phyloP scores from a whole-genome alignment of 345 rosid species.

The Citrus australasica region DNA sequence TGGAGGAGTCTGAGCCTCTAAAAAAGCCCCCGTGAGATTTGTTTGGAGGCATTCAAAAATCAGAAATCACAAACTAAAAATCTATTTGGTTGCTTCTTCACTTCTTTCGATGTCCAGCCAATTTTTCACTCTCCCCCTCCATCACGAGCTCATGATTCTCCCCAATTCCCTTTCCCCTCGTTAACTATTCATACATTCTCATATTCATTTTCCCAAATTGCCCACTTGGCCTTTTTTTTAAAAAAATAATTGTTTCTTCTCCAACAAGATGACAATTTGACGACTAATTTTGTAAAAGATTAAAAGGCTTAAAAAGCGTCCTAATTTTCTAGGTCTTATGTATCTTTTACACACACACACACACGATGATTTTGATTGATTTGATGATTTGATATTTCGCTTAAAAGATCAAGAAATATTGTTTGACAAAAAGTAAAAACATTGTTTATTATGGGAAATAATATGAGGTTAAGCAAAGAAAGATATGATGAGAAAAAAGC shows the following conservation, averaged over 20 bases:
- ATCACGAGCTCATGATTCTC: constrained; percentile 54
- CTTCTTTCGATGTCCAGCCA: constrained; percentile 39
- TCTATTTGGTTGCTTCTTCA: constrained; percentile 37
- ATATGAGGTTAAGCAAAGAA: neutral
- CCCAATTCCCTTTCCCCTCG: neutral
- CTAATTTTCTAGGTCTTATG: neutral
- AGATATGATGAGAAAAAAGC: neutral
- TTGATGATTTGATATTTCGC: constrained; percentile 1
- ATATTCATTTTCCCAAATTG: constrained; percentile 12
- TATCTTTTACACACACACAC: too few species aligned
- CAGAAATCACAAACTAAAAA: constrained; percentile 26
- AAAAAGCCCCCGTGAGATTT: constrained; percentile 49
- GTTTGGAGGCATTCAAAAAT: constrained; percentile 47
- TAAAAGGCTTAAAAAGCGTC: neutral
- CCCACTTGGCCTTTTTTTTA: neutral
- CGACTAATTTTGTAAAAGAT: neutral
- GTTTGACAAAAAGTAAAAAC: neutral
- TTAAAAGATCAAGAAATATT: neutral
- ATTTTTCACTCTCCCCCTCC: constrained; percentile 7
- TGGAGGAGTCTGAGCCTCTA: neutral
- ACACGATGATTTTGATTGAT: neutral
- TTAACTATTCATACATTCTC: neutral
- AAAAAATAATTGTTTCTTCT: neutral
- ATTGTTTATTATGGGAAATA: neutral
- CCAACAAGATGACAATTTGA: neutral